Conservation (phyloP, 2,329 filamentous ascomycete species). For the Trichoderma pleuroti region DNA sequence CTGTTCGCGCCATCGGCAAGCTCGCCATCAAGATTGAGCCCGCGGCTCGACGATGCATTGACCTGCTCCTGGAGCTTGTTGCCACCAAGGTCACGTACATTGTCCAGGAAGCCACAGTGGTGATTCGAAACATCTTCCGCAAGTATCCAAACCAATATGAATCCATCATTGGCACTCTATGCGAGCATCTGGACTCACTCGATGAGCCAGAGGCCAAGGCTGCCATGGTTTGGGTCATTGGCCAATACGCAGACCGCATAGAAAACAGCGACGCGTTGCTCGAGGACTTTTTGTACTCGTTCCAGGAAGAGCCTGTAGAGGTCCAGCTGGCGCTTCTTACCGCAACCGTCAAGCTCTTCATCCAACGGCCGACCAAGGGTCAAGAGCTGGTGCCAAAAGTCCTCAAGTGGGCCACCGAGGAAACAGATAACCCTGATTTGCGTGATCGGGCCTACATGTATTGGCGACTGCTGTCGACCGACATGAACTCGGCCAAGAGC, state of each 20-base stretch:
- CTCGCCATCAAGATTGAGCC: constrained; percentile 98
- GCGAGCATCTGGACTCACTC: constrained; percentile 91
- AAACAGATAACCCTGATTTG: constrained; percentile 97
- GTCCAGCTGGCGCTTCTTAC: constrained; percentile 93
- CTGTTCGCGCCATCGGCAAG: constrained; percentile 95
- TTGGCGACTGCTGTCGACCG: constrained; percentile 91
- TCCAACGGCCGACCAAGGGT: constrained; percentile 91
- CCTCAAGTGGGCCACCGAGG: constrained; percentile 96
- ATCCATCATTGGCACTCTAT: constrained; percentile 91
- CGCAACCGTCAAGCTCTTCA: constrained; percentile 96
- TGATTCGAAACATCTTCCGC: constrained; percentile 98
- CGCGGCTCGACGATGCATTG: constrained; percentile 85
- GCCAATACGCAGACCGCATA: constrained; percentile 94
- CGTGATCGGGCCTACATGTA: constrained; percentile 98
- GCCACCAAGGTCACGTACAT: constrained; percentile 99
- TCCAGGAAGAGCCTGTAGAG: constrained; percentile 90
- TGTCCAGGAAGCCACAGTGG: constrained; percentile 96
- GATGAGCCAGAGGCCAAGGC: constrained; percentile 98
- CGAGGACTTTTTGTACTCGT: constrained; percentile 92
- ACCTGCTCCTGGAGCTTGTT: constrained; percentile 85
- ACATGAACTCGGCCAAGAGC: constrained; percentile 78
- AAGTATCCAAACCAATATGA: constrained; percentile 99
- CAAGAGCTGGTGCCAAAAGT: constrained; percentile 92
- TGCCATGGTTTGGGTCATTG: constrained; percentile 99
- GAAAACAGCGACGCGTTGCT: constrained; percentile 93